Percentiles rank a stretch among this genome's conserved stretches.
Conservation (phyloP, 257 asterid species). For the Solanum peruvianum region DNA sequence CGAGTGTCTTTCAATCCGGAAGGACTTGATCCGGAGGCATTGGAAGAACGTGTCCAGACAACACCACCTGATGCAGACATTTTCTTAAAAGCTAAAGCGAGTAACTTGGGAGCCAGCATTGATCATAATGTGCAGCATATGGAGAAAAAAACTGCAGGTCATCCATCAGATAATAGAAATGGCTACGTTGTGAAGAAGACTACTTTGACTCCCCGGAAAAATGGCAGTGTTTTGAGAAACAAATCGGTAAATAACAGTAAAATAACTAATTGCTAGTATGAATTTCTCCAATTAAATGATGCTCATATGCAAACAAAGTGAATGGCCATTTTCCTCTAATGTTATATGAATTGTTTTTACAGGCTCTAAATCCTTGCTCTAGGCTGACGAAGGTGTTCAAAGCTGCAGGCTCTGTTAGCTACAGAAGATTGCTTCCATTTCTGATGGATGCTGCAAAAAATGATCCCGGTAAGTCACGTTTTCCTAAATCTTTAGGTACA, state of each 20-base stretch:
- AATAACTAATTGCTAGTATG: background rate
- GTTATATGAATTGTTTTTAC: background rate
- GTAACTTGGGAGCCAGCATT: background rate
- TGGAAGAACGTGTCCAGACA: constrained; percentile 31
- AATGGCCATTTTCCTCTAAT: background rate
- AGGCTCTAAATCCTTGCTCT: constrained; percentile 65
- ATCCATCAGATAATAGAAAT: constrained; percentile 5
- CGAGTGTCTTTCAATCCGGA: background rate
- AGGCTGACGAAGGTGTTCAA: constrained; percentile 37
- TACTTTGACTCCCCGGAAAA: constrained; percentile 14
- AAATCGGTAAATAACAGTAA: constrained; percentile 21
- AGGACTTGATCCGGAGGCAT: background rate
- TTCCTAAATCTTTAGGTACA: background rate
- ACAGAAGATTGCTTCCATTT: constrained; percentile 68
- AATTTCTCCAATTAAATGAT: background rate
- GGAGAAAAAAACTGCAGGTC: background rate
- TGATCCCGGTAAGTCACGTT: constrained; percentile 17
- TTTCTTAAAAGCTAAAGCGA: constrained; percentile 8
- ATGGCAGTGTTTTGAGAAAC: constrained; percentile 9
- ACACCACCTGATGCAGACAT: constrained; percentile 59
- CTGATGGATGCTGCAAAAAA: constrained; percentile 50
- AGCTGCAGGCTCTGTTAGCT: constrained; percentile 50
- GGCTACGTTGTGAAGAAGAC: background rate
- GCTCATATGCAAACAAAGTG: background rate
- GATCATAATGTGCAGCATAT: constrained; percentile 3